Base-by-base conservation (phyloP, 176 grass and related monocot species). In the Oryza coarctata region DNA sequence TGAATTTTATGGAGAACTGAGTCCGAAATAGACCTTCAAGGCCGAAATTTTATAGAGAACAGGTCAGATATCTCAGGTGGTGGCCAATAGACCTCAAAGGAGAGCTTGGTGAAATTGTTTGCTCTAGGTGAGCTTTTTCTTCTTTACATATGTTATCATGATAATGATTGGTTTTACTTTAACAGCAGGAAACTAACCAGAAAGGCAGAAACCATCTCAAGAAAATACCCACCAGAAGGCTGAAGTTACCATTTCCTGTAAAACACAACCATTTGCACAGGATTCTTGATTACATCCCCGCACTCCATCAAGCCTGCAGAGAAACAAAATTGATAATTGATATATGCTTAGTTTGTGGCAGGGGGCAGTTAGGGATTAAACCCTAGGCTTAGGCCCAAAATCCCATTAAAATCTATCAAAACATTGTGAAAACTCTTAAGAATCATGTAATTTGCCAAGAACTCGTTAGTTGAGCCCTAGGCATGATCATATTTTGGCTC, bases 181-280 rank as follows among this genome's bases (percentile, higher is more conserved):
- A 80, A 38, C 1, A 36, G 68, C 22, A 17, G 12, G 35, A 70
- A 38, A 69, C 26, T 36, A 80, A 18, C 0, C 12, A 30, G 28
- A 5, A 33, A 80, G 26, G 0, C 12, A 30, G 28, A 5, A 33
- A 52, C 2, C 34, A 68, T 38, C 25, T 80, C 44, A 57, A 75
- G 39, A 27, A 7, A 40, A 29, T 55, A 55, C 50, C 50, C 18
- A 55, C 17, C 50, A 55, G 50, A 55, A 55, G 50, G 20, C 8
- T 80, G 45, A 80, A 81, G 25, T 80, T 80, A 29, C 13, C 23
- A 36, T 80, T 35, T 67, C 8, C 30, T 70, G 35, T 28, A 63
- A 27, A 63, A 27, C 55, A 77, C 38, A 77, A 61, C 8, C 34
- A 77, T 77, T 77, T 41, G 38, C 25, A 1, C 10, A 65, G 36